Conservation (phyloP, 2,329 filamentous ascomycete species). For the Diaporthe nobilis region DNA sequence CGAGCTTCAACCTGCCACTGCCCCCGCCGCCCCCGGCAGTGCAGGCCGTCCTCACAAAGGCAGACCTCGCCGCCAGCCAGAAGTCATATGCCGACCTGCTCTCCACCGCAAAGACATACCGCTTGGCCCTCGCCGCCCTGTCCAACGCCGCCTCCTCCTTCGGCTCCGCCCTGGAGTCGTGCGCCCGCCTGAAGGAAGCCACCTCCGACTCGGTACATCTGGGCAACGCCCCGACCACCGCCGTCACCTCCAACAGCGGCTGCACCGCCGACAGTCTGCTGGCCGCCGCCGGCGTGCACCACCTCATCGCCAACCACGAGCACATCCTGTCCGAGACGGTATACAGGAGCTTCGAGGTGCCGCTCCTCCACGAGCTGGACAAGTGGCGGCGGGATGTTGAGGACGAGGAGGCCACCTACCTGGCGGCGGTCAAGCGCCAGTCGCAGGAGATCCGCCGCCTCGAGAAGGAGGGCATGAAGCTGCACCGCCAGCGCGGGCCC, state of each 20-base stretch:
- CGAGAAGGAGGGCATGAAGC: constrained; percentile 75
- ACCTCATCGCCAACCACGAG: constrained; percentile 78
- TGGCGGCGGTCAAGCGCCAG: constrained; percentile 67
- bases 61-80: constrained; percentile 75
- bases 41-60: constrained; percentile 72
- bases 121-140: constrained; percentile 71
- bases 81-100: constrained; percentile 74
- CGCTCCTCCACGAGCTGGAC: constrained; percentile 78
- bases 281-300: constrained; percentile 74
- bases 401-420: constrained; percentile 74
- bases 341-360: constrained; percentile 77
- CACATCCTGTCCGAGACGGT: constrained; percentile 79
- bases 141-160: constrained; percentile 75
- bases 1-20: constrained; percentile 68
- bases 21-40: constrained; percentile 72
- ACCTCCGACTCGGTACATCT: constrained; percentile 69
- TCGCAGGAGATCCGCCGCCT: constrained; percentile 73
- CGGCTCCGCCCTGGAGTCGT: constrained; percentile 75
- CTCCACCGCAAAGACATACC: constrained; percentile 74
- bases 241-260: constrained; percentile 61
- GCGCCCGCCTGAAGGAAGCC: constrained; percentile 77
- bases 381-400: constrained; percentile 74
- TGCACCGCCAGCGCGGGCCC: constrained; percentile 70
- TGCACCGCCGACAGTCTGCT: constrained; percentile 76
- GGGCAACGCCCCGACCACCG: constrained; percentile 42